Percentiles rank a stretch among this genome's conserved stretches.
phyloP scores from a whole-genome alignment of 306 rosid genomes.

The Abrus pulchellus region DNA sequence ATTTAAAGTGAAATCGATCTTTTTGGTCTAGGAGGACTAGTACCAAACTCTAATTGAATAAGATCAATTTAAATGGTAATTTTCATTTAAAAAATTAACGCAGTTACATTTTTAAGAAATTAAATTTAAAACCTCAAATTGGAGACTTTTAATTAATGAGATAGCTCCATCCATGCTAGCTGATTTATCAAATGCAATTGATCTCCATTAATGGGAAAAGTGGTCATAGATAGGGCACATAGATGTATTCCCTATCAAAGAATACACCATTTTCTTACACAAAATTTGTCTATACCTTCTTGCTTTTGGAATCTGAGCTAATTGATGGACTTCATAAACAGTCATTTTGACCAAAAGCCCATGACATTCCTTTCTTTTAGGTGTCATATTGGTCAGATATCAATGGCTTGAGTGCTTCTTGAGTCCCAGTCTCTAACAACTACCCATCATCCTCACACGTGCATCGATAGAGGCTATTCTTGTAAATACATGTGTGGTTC shows the following conservation, averaged over 20 bases:
- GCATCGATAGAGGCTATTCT: constrained; percentile 39
- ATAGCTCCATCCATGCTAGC: too few species aligned
- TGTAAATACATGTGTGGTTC: constrained; percentile 42
- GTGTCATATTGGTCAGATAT: constrained; percentile 41
- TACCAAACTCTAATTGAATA: too few species aligned
- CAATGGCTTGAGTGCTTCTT: constrained; percentile 10
- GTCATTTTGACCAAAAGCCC: constrained; percentile 46
- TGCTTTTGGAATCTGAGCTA: constrained; percentile 61
- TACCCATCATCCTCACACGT: constrained; percentile 53
- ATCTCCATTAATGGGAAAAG: constrained; percentile 36
- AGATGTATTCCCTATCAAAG: constrained; percentile 34
- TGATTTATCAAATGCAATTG: background rate
- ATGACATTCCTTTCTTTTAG: constrained; percentile 30
- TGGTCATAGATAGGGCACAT: constrained; percentile 40
- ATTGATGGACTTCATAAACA: constrained; percentile 48
- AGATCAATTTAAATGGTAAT: too few species aligned
- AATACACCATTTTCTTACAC: constrained; percentile 42
- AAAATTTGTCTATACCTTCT: constrained; percentile 63
- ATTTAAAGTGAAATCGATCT: too few species aligned
- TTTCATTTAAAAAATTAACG: too few species aligned
- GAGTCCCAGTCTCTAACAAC: constrained; percentile 2
- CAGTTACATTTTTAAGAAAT: too few species aligned
- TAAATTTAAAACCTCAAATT: too few species aligned
- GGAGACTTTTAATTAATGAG: too few species aligned
- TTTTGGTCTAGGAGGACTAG: too few species aligned